Percentiles rank a stretch among this genome's conserved stretches.
phyloP scores from a whole-genome alignment of 2,329 filamentous ascomycete genomes.

The Amesomyces nigricolor region DNA sequence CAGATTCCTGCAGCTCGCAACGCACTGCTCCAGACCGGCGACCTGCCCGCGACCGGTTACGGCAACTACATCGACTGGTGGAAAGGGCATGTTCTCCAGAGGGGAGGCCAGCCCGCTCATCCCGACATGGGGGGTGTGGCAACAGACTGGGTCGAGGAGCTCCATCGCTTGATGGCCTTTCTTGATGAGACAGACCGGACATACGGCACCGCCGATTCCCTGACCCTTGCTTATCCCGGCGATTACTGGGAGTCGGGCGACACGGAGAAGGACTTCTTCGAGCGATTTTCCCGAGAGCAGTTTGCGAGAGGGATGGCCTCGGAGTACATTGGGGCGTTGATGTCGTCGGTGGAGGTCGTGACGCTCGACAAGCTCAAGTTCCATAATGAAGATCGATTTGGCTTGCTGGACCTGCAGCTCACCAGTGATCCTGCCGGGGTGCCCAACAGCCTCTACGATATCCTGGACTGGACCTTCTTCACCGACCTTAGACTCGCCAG shows the following conservation, averaged over 20 bases:
- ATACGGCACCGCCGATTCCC: conserved; percentile 50
- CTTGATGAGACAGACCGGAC: conserved; percentile 55
- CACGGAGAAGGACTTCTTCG: conserved; percentile 41
- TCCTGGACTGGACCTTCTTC: conserved; percentile 23
- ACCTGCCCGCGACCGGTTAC: conserved; percentile 37
- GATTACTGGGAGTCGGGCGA: conserved; percentile 33
- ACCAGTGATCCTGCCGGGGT: conserved; percentile 7
- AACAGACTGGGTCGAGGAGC: conserved; percentile 43
- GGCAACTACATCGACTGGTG: conserved; percentile 57
- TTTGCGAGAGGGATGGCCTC: neutral
- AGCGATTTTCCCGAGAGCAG: conserved; percentile 32
- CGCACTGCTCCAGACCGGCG: conserved; percentile 43
- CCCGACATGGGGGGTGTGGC: too few species aligned
- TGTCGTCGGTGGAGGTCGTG: conserved; percentile 15
- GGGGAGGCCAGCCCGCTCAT: conserved; percentile 32
- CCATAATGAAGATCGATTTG: conserved; percentile 11
- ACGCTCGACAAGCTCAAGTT: neutral
- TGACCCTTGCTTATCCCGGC: conserved; percentile 33
- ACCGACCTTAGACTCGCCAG: conserved; percentile 14
- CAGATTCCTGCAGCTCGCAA: conserved; percentile 55
- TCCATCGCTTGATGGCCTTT: conserved; percentile 59
- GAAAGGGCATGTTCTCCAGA: conserved; percentile 49
- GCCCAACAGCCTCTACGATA: conserved; percentile 19
- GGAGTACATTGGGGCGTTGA: conserved; percentile 7
- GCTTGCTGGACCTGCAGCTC: conserved; percentile 18